A percentile compares a stretch with the other conserved stretches of the same genome.
phyloP scores from a whole-genome alignment of 768 basidiomycete species.

The Calocera viscosa region DNA sequence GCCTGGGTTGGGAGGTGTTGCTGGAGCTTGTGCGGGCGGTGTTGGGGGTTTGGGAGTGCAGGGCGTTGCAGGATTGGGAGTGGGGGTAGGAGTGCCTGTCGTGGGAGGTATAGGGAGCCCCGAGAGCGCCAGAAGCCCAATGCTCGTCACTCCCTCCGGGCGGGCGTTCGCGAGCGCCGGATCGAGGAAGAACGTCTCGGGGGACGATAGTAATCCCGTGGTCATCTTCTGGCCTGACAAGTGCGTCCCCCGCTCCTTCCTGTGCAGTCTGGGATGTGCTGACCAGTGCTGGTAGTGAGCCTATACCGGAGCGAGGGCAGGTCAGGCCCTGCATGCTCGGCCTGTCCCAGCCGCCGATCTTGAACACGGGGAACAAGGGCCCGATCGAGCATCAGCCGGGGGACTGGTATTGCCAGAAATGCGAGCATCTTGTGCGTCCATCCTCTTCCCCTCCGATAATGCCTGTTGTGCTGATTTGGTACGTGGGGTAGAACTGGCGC shows the following conservation, averaged over 20 bases:
- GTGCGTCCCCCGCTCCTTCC: neutral
- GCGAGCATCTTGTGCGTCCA: constrained; percentile 48
- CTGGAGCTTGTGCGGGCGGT: too few species aligned
- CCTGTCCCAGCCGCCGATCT: constrained; percentile 56
- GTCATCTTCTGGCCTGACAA: constrained; percentile 90
- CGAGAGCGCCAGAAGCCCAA: constrained; percentile 20
- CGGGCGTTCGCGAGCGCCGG: constrained; percentile 64
- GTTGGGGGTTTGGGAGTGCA: neutral
- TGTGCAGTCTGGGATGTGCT: neutral
- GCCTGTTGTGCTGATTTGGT: neutral
- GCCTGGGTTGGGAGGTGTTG: too few species aligned
- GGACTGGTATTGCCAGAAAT: constrained; percentile 73
- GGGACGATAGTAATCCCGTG: constrained; percentile 57
- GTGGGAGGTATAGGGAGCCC: neutral
- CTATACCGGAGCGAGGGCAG: constrained; percentile 67
- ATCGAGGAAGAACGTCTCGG: constrained; percentile 65
- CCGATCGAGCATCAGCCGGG: constrained; percentile 70
- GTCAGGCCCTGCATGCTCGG: constrained; percentile 29
- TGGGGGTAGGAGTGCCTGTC: neutral
- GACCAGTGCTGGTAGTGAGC: constrained; percentile 31
- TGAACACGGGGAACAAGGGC: constrained; percentile 79
- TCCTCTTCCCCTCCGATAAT: neutral
- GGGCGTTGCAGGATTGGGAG: neutral
- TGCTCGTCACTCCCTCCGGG: constrained; percentile 68
- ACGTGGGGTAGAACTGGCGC: constrained; percentile 49